phyloP scores from a whole-genome alignment of 352 stramenopile genomes.

The Phytophthora palmivora region DNA sequence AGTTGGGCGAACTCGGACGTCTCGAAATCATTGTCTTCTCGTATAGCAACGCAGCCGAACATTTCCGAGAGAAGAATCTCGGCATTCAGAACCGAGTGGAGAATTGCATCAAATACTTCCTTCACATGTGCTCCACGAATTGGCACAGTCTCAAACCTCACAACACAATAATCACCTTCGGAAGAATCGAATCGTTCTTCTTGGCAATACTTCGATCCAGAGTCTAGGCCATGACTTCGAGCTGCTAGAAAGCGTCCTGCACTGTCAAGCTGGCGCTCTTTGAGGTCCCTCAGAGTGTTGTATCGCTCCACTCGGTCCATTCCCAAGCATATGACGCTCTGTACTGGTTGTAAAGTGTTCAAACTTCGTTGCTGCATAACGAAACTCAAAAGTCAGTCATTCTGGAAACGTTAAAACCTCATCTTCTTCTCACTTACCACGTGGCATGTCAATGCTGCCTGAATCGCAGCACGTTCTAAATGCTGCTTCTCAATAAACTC shows the following conservation, averaged over 20 bases:
- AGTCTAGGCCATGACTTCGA: constrained; percentile 30
- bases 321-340: constrained; percentile 29
- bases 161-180: constrained; percentile 40
- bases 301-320: constrained; percentile 25
- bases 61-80: constrained; percentile 66
- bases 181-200: constrained; percentile 43
- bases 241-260: constrained; percentile 34
- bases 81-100: constrained; percentile 44
- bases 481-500: constrained; percentile 29
- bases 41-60: constrained; percentile 48
- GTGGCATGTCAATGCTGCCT: constrained; percentile 13
- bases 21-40: constrained; percentile 57
- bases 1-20: constrained; percentile 44
- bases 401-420: not conserved
- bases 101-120: constrained; percentile 47
- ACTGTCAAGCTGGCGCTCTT: constrained; percentile 27
- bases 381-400: not conserved
- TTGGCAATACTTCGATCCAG: constrained; percentile 24
- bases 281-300: constrained; percentile 30
- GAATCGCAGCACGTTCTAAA: constrained; percentile 19
- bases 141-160: constrained; percentile 49
- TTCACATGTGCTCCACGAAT: constrained; percentile 29
- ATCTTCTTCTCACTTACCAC: constrained; percentile 19
- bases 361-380: constrained; percentile 28
- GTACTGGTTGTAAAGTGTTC: constrained; percentile 8